A percentile compares a stretch with the other conserved stretches of the same genome.
Conservation (phyloP, 2,329 filamentous ascomycete species). For the Monilinia laxa region DNA sequence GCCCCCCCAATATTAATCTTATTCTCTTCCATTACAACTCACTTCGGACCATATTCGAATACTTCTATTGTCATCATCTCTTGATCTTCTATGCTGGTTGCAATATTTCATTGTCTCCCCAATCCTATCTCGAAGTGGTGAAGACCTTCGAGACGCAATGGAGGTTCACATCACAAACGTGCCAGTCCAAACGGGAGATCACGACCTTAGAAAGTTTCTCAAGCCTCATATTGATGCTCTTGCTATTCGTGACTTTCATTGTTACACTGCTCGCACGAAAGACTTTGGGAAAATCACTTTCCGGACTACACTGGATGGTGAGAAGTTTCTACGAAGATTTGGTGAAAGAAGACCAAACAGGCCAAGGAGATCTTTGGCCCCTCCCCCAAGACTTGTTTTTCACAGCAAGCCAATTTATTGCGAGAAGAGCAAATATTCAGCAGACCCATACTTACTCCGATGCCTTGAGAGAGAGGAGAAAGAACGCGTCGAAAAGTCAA, state of each 20-base stretch:
- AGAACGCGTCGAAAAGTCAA: slow-evolving; percentile 15
- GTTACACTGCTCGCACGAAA: slow-evolving; percentile 46
- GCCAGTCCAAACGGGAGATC: slow-evolving; percentile 44
- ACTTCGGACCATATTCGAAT: not conserved
- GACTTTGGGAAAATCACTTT: slow-evolving; percentile 49
- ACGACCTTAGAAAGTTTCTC: slow-evolving; percentile 46
- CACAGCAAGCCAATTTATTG: slow-evolving; percentile 32
- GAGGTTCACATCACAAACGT: slow-evolving; percentile 49
- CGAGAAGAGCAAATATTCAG: slow-evolving; percentile 31
- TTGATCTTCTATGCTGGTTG: no score
- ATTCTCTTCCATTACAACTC: not conserved
- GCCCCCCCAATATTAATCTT: not conserved
- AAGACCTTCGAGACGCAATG: slow-evolving; percentile 40
- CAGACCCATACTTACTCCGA: slow-evolving; percentile 31
- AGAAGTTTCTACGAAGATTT: slow-evolving; percentile 45
- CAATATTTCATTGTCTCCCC: not conserved
- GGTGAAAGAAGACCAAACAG: slow-evolving; percentile 30
- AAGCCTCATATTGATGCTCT: slow-evolving; percentile 42
- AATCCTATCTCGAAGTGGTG: not conserved
- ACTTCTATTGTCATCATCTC: not conserved
- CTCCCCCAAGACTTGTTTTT: slow-evolving; percentile 25
- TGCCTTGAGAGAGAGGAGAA: slow-evolving; percentile 32
- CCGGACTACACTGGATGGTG: slow-evolving; percentile 43
- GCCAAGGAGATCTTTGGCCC: not conserved
- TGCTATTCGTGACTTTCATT: slow-evolving; percentile 45